Percentiles rank a stretch among this genome's conserved stretches.
These are phyloP conservation scores for Tetrahymena elliotti DNA, from an alignment of 73 alveolate species.

Conservation along the genomic window DNA sequence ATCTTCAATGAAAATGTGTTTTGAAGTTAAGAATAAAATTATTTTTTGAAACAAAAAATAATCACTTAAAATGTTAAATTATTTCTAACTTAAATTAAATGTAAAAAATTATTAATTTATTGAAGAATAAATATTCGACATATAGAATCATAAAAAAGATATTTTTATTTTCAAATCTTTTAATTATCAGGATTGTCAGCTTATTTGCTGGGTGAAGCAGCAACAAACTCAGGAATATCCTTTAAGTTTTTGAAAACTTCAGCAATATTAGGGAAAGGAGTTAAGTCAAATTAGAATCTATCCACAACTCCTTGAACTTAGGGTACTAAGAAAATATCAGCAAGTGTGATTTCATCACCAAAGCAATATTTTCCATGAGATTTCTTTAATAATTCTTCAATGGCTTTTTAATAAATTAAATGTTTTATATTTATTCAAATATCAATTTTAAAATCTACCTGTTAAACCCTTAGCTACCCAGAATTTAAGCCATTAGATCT, in stretches of 20 bases:
- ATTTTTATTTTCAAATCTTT: background rate
- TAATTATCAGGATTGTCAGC: background rate
- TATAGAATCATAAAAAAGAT: background rate
- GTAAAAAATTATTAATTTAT: background rate
- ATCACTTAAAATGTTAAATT: background rate
- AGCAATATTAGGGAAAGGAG: conserved; percentile 42
- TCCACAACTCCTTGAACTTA: conserved; percentile 35
- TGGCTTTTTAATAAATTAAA: background rate
- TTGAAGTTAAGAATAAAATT: background rate
- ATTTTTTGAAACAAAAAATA: too few species aligned
- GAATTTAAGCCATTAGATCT: conserved; percentile 40
- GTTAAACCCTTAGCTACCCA: conserved; percentile 48
- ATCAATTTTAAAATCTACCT: background rate
- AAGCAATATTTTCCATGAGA: conserved; percentile 57
- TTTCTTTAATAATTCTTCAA: background rate
- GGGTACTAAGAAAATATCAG: conserved; percentile 58
- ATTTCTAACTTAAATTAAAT: background rate
- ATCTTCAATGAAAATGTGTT: background rate
- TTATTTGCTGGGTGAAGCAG: conserved; percentile 53
- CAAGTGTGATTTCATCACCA: conserved; percentile 58
- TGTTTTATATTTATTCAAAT: background rate
- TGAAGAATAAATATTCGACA: background rate
- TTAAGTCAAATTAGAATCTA: conserved; percentile 44
- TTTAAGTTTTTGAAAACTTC: conserved; percentile 42
- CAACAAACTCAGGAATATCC: conserved; percentile 48